phyloP scores from a whole-genome alignment of 148 eudicot genomes.

The Camellia sinensis region DNA sequence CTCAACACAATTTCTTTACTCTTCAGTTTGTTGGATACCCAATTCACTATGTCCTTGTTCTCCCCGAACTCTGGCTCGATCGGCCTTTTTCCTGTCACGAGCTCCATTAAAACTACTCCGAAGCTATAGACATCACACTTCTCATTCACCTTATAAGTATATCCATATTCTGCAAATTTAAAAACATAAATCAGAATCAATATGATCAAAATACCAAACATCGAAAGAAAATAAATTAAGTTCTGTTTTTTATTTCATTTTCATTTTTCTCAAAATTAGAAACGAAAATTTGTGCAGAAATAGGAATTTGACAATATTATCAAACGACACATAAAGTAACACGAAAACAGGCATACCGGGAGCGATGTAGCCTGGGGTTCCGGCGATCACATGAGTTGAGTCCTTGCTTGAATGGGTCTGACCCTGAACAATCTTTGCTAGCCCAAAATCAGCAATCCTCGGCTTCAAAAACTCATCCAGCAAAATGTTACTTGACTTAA shows the following conservation, averaged over 20 bases:
- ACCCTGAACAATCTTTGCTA: slow-evolving; percentile 76
- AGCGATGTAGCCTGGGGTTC: slow-evolving; percentile 91
- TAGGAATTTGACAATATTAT: neutral
- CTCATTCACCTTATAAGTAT: slow-evolving; percentile 77
- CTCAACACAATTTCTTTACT: slow-evolving; percentile 56
- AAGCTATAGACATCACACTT: slow-evolving; percentile 92
- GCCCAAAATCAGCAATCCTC: slow-evolving; percentile 91
- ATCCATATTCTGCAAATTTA: slow-evolving; percentile 68
- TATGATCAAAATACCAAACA: neutral
- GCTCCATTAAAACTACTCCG: slow-evolving; percentile 96
- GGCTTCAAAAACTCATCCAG: slow-evolving; percentile 80
- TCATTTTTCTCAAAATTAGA: too few species aligned
- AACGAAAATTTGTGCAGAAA: too few species aligned
- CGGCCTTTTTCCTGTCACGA: slow-evolving; percentile 85
- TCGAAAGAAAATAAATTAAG: neutral
- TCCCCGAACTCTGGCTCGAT: slow-evolving; percentile 78
- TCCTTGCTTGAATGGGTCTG: slow-evolving; percentile 38
- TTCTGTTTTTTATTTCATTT: too few species aligned
- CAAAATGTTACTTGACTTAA: slow-evolving; percentile 90
- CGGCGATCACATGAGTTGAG: slow-evolving; percentile 71
- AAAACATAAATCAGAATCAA: neutral
- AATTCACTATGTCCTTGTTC: slow-evolving; percentile 66
- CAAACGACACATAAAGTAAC: too few species aligned
- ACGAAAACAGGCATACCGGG: slow-evolving; percentile 58
- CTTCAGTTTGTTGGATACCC: slow-evolving; percentile 71